Base-by-base conservation (phyloP, 768 basidiomycete genomes). In the Butyriboletus loyo region DNA sequence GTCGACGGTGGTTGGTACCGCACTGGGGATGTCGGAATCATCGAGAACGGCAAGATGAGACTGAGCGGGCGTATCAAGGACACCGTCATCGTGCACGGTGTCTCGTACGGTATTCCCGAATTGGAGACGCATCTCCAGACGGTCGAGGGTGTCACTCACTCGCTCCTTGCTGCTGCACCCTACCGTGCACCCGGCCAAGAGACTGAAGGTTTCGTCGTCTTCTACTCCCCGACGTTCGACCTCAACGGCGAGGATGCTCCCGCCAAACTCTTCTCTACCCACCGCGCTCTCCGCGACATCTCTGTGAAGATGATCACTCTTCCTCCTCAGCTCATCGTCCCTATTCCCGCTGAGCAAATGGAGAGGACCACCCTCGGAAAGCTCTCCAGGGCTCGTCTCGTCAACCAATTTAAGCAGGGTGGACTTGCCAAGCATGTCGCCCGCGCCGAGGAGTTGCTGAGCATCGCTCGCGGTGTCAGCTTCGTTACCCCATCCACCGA, bases 1-100 rank as follows among this genome's bases (percentile, higher is more conserved):
- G 72, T 73, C 0, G 55, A 64, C 8, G 79, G 76, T 19, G 72
- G 78, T 6, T 85, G 83, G 83, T 79, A 80, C 66, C 77, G 75
- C 57, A 83, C 82, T n/a, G 83, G 84, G 1, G 84, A 85, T 56
- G 65, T 78, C 7, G 80, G 75, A 3, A 61, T 69, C 32, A 59
- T 79, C 11, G 54, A 65, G 37, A 61, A 66, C 7, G 67, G 70
- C 4, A 65, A 63, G 49, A 63, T 78, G 49, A 66, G 46, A 27
- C 14, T 46, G 13, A 46, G 46, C 34, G 46, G 46, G 17, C 46
- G 46, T 10, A 46, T 46, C 24, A 46, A 46, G 46, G 46, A 46
- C 25, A 46, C 46, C 6, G 46, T 46, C 13, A 46, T 46, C 2
- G 46, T 46, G 0, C 46, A 46, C n/a, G 46, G 46, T 36, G 46